Conservation (phyloP, 371 early-diverging fungal genomes). For the Mortierella sp. region DNA sequence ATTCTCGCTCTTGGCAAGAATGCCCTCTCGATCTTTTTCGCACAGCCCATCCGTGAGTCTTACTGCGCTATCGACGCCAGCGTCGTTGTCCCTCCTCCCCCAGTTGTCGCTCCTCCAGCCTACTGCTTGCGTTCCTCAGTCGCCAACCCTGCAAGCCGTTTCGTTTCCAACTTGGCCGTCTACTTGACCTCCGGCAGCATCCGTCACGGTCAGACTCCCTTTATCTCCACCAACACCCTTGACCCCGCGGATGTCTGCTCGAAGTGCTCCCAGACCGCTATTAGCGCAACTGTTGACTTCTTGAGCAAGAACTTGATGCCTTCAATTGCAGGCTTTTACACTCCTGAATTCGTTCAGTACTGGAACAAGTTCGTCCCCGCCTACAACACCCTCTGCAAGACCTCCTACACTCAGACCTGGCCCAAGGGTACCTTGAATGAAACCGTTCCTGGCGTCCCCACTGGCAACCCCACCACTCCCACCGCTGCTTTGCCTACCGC, state of each 20-base stretch:
- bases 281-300: slow-evolving; percentile 23
- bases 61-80: slow-evolving; percentile 42
- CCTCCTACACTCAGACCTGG: slow-evolving; percentile 36
- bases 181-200: slow-evolving; percentile 44
- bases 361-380: slow-evolving; percentile 45
- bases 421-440: slow-evolving; percentile 45
- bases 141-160: slow-evolving; percentile 30
- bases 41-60: slow-evolving; percentile 32
- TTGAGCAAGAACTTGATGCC: slow-evolving; percentile 42
- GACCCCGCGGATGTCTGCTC: slow-evolving; percentile 47
- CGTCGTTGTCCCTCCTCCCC: slow-evolving; percentile 13
- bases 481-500: slow-evolving; percentile 9
- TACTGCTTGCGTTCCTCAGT: slow-evolving; percentile 32
- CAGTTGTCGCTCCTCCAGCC: slow-evolving; percentile 10
- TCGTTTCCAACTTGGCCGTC: slow-evolving; percentile 35
- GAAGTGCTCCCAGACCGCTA: slow-evolving; percentile 37
- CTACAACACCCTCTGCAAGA: slow-evolving; percentile 46
- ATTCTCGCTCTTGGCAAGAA: slow-evolving; percentile 50
- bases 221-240: slow-evolving; percentile 20
- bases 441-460: slow-evolving; percentile 38
- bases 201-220: slow-evolving; percentile 35
- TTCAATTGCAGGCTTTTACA: slow-evolving; percentile 37
- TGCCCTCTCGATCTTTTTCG: slow-evolving; percentile 47
- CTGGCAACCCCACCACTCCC: slow-evolving; percentile 7
- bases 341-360: slow-evolving; percentile 56